Conservation (phyloP, 192 early-diverging fungal species). For the Linnemannia schmuckeri region DNA sequence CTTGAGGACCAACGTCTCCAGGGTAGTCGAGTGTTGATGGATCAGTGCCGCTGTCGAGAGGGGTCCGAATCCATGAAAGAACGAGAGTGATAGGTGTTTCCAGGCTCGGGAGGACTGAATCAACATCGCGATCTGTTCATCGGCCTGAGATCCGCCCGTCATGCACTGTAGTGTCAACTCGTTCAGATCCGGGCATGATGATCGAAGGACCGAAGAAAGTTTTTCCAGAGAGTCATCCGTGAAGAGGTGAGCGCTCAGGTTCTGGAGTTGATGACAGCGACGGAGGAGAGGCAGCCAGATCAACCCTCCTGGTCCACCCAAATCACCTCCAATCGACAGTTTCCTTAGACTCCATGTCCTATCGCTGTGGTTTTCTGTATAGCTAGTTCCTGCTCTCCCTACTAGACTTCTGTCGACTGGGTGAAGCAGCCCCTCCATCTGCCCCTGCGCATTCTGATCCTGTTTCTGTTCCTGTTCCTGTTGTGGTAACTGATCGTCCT, state of each 20-base stretch:
- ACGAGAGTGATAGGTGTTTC: constrained; percentile 24
- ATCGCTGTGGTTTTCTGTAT: not conserved
- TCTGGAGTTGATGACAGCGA: not conserved
- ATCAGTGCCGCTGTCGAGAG: constrained; percentile 28
- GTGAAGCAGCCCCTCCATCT: not conserved
- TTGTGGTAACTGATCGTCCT: not conserved
- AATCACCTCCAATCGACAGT: constrained; percentile 27
- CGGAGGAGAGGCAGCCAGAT: constrained; percentile 38
- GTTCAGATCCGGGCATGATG: constrained; percentile 17
- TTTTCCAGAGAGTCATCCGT: not conserved
- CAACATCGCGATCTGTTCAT: constrained; percentile 22
- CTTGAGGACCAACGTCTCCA: constrained; percentile 29
- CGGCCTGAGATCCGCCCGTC: constrained; percentile 32
- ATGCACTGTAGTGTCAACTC: constrained; percentile 32
- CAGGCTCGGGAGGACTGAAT: constrained; percentile 21
- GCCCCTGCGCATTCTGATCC: not conserved
- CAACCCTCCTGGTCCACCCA: constrained; percentile 27
- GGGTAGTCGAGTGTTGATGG: constrained; percentile 15
- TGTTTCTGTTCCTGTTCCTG: not conserved
- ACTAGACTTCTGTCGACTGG: not conserved
- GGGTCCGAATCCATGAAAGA: constrained; percentile 44
- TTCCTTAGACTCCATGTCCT: constrained; percentile 17
- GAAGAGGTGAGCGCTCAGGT: constrained; percentile 18
- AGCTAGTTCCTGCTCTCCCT: not conserved
- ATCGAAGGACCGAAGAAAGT: constrained; percentile 8